phyloP scores from a whole-genome alignment of 495 filamentous ascomycete species.

The Neurospora sp. region DNA sequence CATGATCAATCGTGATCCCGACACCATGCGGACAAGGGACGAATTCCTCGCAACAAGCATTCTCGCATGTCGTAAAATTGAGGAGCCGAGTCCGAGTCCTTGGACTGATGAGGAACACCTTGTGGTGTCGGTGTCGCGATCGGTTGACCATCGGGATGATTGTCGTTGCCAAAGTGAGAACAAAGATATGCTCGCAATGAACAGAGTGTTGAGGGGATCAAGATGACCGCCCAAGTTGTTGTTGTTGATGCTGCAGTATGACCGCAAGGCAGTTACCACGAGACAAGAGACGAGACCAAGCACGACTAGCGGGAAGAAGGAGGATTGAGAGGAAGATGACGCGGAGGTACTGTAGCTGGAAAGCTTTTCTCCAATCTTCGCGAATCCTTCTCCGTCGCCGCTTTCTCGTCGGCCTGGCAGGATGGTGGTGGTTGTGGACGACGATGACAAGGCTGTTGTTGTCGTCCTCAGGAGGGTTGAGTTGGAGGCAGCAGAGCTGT shows the following conservation, averaged over 20 bases:
- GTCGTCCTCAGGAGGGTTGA: neutral
- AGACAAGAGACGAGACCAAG: conserved; percentile 26
- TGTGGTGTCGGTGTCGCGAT: neutral
- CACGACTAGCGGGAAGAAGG: conserved; percentile 18
- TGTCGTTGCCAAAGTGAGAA: conserved; percentile 4
- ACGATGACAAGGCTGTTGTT: neutral
- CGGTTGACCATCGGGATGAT: neutral
- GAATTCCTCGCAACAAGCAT: neutral
- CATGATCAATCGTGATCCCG: neutral
- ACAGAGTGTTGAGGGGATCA: conserved; percentile 9
- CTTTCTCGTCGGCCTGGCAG: neutral
- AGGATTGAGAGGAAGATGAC: neutral
- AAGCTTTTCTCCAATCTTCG: neutral
- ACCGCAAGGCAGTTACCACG: conserved; percentile 8
- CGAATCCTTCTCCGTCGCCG: neutral
- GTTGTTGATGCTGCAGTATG: neutral
- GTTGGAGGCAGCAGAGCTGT: neutral
- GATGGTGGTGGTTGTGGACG: neutral
- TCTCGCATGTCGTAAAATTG: conserved; percentile 1
- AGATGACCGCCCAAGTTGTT: conserved; percentile 3
- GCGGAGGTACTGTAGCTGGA: neutral
- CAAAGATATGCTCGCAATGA: conserved; percentile 12
- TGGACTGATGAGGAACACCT: neutral
- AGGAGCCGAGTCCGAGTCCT: neutral
- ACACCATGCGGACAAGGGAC: neutral